Evolutionary conservation across 2,329 filamentous ascomycete species (phyloP).

Genomic region (Didymella keratinophila): DNA sequence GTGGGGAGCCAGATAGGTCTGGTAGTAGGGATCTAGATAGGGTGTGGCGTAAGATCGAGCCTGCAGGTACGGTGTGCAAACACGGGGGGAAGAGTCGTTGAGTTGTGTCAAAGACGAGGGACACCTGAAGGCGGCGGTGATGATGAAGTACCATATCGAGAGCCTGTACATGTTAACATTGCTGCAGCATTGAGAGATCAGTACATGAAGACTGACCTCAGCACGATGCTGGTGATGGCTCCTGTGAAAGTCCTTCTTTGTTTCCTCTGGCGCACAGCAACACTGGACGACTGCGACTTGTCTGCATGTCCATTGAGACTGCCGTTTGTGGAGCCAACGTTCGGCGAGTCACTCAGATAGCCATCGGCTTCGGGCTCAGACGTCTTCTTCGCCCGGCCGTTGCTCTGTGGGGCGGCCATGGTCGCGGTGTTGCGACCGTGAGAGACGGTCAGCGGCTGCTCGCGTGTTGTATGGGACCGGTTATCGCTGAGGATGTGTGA

Average conservation of each 20-base stretch:
- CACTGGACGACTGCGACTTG: slow-evolving; percentile 33
- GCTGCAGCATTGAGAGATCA: not conserved
- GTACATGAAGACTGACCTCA: slow-evolving; percentile 34
- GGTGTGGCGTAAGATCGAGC: slow-evolving; percentile 73
- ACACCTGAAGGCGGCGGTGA: slow-evolving; percentile 83
- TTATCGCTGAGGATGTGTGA: slow-evolving; percentile 8
- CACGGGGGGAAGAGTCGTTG: slow-evolving; percentile 71
- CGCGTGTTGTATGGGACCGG: slow-evolving; percentile 23
- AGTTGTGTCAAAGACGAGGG: slow-evolving; percentile 74
- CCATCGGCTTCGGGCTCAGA: slow-evolving; percentile 41
- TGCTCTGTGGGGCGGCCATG: slow-evolving; percentile 48
- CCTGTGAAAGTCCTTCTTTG: slow-evolving; percentile 34
- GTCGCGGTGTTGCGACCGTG: slow-evolving; percentile 27
- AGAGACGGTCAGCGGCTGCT: slow-evolving; percentile 21
- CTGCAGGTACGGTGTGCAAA: slow-evolving; percentile 83
- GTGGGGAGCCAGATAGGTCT: slow-evolving; percentile 83
- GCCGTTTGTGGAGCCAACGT: slow-evolving; percentile 32
- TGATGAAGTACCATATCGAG: slow-evolving; percentile 83
- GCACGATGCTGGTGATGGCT: slow-evolving; percentile 43
- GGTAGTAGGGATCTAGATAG: slow-evolving; percentile 84
- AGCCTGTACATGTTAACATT: slow-evolving; percentile 58
- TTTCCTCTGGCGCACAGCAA: slow-evolving; percentile 29
- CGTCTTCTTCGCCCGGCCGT: slow-evolving; percentile 49
- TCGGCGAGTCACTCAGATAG: slow-evolving; percentile 31
- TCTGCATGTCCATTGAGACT: slow-evolving; percentile 39